phyloP scores from a whole-genome alignment of 345 rosid species.

The Zanthoxylum bungeanum region DNA sequence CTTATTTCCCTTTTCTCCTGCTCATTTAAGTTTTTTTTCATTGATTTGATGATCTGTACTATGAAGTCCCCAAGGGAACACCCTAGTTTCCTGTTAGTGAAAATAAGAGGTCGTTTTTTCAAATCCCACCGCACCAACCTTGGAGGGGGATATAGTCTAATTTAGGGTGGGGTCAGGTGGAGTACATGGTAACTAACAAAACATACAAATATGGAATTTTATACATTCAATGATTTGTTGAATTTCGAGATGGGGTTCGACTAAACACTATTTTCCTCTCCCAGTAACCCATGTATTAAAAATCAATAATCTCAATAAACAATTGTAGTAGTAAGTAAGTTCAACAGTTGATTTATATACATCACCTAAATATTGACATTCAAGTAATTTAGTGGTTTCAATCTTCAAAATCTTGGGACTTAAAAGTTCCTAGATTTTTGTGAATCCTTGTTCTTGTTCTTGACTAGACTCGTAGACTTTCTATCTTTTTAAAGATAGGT shows the following conservation, averaged over 20 bases:
- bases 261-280: neutral
- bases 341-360: neutral
- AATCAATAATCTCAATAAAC: neutral
- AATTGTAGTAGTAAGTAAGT: neutral
- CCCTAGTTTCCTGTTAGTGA: neutral
- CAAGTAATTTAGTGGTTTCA: neutral
- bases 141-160: neutral
- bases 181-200: neutral
- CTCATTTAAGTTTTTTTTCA: neutral
- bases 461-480: neutral
- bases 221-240: neutral
- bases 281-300: neutral
- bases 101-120: neutral
- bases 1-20: neutral
- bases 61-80: neutral
- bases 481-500: neutral
- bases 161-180: neutral
- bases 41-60: neutral
- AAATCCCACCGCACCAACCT: neutral
- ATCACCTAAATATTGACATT: no score
- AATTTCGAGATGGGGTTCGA: neutral
- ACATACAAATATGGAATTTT: neutral
- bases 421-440: neutral
- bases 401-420: neutral
- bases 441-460: neutral